Evolutionary conservation across 1,139 yeast genomes (phyloP), one percentile per base, ranked within the genome.

Genomic region (Tardiomyces depauwii): DNA sequence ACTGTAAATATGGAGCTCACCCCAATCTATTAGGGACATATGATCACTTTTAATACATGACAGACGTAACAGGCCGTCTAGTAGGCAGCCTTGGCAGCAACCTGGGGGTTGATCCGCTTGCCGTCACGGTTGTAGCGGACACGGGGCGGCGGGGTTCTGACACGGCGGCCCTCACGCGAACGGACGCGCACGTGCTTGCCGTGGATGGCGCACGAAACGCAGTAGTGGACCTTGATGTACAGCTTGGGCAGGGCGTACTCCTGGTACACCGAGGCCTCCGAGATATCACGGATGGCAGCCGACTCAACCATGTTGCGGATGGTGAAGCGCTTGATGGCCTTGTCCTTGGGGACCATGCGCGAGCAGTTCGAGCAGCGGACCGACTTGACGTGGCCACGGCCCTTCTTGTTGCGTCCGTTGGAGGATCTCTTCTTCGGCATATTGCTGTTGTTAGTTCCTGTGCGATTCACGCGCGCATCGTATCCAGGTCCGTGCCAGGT

Each of bases 391-490:
- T 91, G 98, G 73, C 99, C 99, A 86, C 99, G 91, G 74, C 98
- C 98, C 82, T 88, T 88, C 95, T 91, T 91, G 94, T 93, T 91
- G 83, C 98, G 91, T 82, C 99, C 99, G 96, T 88, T 88, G 93
- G 96, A 87, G 77, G 97, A 88, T 88, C 99, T 91, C 97, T 91
- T 91, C 88, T 91, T 91, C 77, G 98, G 96, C 98, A 91, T 91
- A 67, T 76, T 79, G 76, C 50, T 41, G 13, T 10, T 11, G 14
- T 13, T 28, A 13, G 32, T 28, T 28, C 13, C 12, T 3, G 4
- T 21, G 7, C 7, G 25, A n/a, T 21, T 21, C 25, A 5, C 7
- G 7, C 4, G 25, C 7, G 25, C 4, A 7, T 7, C 7, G 25
- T 21, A 21, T 21, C 7, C 7, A 21, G 7, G 4, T 7, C 25